phyloP scores from a whole-genome alignment of 768 basidiomycete species.

The Chalciporus sphaerocephalus region DNA sequence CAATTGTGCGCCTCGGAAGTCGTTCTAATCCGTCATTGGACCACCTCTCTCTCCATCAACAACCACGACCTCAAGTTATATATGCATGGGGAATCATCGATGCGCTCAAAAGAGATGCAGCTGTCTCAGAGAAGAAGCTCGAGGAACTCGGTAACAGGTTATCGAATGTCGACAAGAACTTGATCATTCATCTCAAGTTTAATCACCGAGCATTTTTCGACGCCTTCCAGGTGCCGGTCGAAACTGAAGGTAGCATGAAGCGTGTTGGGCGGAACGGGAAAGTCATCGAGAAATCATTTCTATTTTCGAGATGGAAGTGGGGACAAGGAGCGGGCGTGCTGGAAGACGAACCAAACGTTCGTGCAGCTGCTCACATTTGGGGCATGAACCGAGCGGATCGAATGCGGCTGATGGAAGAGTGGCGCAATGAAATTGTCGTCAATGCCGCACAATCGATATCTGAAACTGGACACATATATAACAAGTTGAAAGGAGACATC shows the following conservation, averaged over 20 bases:
- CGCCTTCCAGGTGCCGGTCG: slow-evolving; percentile 40
- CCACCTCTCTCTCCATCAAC: slow-evolving; percentile 36
- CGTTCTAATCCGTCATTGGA: slow-evolving; percentile 48
- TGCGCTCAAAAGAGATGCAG: slow-evolving; percentile 27
- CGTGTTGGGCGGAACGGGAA: slow-evolving; percentile 41
- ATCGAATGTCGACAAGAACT: slow-evolving; percentile 21
- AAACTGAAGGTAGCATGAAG: slow-evolving; percentile 40
- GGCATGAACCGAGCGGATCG: slow-evolving; percentile 30
- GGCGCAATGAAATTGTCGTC: slow-evolving; percentile 33
- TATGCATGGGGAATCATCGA: slow-evolving; percentile 9
- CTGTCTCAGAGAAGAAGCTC: slow-evolving; percentile 32
- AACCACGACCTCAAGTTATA: neutral
- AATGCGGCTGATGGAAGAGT: slow-evolving; percentile 23
- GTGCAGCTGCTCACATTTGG: slow-evolving; percentile 36
- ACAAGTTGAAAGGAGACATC: slow-evolving; percentile 32
- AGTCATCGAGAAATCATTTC: slow-evolving; percentile 35
- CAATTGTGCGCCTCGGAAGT: slow-evolving; percentile 55
- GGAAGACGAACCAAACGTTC: slow-evolving; percentile 23
- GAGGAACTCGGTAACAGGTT: neutral
- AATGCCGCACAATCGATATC: slow-evolving; percentile 33
- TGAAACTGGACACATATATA: slow-evolving; percentile 32
- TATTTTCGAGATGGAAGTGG: slow-evolving; percentile 44
- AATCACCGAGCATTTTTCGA: slow-evolving; percentile 39
- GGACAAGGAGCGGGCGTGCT: slow-evolving; percentile 46
- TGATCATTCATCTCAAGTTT: slow-evolving; percentile 45